These are phyloP conservation scores for Pholiota adiposa DNA, from an alignment of 1,284 basidiomycete genomes.

Conservation along the genomic window DNA sequence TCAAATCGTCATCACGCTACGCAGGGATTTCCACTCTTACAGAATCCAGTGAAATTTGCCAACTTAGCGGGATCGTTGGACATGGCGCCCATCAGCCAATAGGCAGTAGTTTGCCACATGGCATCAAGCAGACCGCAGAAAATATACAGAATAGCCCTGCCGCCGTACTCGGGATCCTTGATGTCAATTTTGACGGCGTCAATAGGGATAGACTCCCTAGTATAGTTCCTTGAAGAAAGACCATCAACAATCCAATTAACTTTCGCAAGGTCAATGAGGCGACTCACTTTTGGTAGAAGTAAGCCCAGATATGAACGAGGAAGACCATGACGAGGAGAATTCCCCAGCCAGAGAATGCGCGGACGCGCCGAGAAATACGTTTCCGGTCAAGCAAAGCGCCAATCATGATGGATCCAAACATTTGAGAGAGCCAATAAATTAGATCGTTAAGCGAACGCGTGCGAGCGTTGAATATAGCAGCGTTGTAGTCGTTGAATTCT, in stretches of 20 bases:
- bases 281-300: conserved; percentile 66
- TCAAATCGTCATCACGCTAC: background rate
- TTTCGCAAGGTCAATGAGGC: background rate
- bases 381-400: conserved; percentile 67
- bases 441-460: conserved; percentile 69
- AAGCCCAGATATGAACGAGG: conserved; percentile 69
- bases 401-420: conserved; percentile 65
- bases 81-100: conserved; percentile 67
- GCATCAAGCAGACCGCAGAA: conserved; percentile 61
- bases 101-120: conserved; percentile 63
- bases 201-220: conserved; percentile 49
- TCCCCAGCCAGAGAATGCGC: conserved; percentile 67
- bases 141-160: conserved; percentile 62
- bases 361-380: conserved; percentile 55
- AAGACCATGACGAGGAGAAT: conserved; percentile 65
- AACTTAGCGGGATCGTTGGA: conserved; percentile 61
- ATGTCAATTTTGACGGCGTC: conserved; percentile 57
- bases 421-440: conserved; percentile 72
- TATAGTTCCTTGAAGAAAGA: conserved; percentile 53
- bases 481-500: conserved; percentile 74
- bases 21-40: conserved; percentile 33
- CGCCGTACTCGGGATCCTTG: conserved; percentile 52
- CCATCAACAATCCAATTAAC: background rate
- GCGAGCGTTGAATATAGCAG: conserved; percentile 67
- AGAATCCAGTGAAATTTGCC: conserved; percentile 59